Conservation (phyloP, 2,329 filamentous ascomycete genomes). For the Huntiella bhutanensis region DNA sequence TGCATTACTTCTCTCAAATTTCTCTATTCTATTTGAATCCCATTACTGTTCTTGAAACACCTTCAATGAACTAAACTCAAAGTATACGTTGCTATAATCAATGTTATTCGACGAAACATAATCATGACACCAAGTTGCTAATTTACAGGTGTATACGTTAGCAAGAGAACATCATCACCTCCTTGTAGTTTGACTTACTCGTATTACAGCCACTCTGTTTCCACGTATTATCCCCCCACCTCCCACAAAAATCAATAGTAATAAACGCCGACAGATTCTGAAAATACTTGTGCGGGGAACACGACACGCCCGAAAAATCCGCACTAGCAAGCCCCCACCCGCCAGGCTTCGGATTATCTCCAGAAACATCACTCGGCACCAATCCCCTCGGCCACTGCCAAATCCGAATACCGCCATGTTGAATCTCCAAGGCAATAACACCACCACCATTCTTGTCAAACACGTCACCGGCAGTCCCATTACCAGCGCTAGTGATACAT, state of each 20-base stretch:
- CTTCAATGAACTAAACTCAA: constrained; percentile 43
- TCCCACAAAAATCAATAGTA: constrained; percentile 47
- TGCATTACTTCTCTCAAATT: background rate
- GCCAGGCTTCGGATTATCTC: constrained; percentile 35
- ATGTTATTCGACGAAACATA: constrained; percentile 37
- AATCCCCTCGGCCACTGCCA: constrained; percentile 36
- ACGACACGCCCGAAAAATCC: constrained; percentile 45
- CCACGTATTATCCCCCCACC: constrained; percentile 30
- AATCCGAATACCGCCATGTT: constrained; percentile 39
- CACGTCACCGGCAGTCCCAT: constrained; percentile 27
- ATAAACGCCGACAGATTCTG: constrained; percentile 45
- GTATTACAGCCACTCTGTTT: constrained; percentile 25
- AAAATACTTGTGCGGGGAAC: constrained; percentile 40
- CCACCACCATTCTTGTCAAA: constrained; percentile 38
- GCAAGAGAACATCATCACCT: background rate
- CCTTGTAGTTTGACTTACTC: background rate
- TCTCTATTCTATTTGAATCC: background rate
- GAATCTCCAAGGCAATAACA: constrained; percentile 42
- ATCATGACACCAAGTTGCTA: constrained; percentile 26
- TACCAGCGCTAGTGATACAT: constrained; percentile 30
- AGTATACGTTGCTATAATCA: constrained; percentile 40
- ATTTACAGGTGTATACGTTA: background rate
- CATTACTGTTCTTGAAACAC: constrained; percentile 25
- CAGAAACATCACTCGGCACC: constrained; percentile 33
- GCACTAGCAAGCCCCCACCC: constrained; percentile 43